Percentiles rank a stretch among this genome's conserved stretches.
Evolutionary conservation across 1,284 basidiomycete species (phyloP).

Genomic region (Leucoagaricus sp.): DNA sequence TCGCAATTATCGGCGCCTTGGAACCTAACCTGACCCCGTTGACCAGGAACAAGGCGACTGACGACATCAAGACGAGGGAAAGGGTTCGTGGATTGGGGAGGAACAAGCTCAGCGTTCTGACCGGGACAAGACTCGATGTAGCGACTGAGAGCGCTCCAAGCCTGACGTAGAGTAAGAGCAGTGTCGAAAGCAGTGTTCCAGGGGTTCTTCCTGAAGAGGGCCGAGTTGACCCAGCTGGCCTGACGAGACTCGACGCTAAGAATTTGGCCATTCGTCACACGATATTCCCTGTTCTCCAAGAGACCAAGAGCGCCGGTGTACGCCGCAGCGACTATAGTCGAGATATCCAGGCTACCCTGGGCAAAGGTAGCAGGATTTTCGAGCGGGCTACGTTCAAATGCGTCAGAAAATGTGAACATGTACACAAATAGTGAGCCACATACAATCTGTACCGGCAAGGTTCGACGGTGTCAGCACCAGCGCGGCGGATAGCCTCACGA

Average conservation of each 20-base stretch:
- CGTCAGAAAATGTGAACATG: neutral
- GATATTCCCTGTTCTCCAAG: conserved; percentile 41
- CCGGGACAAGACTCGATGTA: conserved; percentile 53
- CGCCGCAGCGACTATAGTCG: conserved; percentile 55
- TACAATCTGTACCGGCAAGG: conserved; percentile 65
- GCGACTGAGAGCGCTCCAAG: conserved; percentile 40
- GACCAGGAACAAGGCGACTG: conserved; percentile 12
- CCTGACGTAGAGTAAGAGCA: conserved; percentile 52
- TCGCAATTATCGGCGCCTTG: conserved; percentile 2
- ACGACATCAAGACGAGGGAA: conserved; percentile 19
- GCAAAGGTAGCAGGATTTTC: conserved; percentile 50
- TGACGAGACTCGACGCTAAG: conserved; percentile 49
- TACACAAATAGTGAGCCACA: conserved; percentile 21
- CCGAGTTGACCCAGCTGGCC: conserved; percentile 50
- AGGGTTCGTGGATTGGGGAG: conserved; percentile 12
- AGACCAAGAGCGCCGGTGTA: conserved; percentile 55
- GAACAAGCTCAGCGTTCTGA: conserved; percentile 42
- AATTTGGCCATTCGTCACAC: conserved; percentile 43
- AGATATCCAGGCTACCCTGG: conserved; percentile 53
- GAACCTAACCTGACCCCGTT: conserved; percentile 16
- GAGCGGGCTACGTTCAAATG: conserved; percentile 41
- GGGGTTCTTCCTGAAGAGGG: conserved; percentile 45
- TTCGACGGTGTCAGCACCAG: conserved; percentile 48
- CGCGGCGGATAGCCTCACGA: conserved; percentile 41
- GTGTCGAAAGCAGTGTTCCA: conserved; percentile 59